Percentiles rank a stretch among this genome's conserved stretches.
phyloP scores from a whole-genome alignment of 306 rosid species.

The Carpinus viminea region DNA sequence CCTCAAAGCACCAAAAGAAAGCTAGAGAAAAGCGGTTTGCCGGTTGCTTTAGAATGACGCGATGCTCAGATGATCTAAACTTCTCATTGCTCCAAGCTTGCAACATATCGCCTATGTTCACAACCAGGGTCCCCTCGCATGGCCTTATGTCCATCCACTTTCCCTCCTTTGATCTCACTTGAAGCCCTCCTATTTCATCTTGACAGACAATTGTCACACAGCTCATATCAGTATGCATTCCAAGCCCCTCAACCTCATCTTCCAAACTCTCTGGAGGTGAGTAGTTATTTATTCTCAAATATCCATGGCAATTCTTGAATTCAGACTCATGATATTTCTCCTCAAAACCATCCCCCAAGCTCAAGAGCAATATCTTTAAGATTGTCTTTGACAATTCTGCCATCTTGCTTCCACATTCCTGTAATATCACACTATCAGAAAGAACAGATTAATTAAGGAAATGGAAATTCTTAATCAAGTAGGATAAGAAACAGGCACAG shows the following conservation, averaged over 20 bases:
- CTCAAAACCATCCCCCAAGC: conserved; percentile 65
- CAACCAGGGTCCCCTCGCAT: conserved; percentile 71
- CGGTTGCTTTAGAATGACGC: conserved; percentile 67
- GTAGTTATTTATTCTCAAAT: conserved; percentile 83
- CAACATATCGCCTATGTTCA: conserved; percentile 85
- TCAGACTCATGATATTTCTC: conserved; percentile 50
- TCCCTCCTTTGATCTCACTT: conserved; percentile 73
- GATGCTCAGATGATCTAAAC: conserved; percentile 82
- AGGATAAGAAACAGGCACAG: conserved; percentile 2
- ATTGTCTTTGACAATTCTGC: conserved; percentile 65
- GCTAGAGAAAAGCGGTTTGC: conserved; percentile 75
- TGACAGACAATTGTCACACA: conserved; percentile 78
- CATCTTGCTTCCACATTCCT: conserved; percentile 90
- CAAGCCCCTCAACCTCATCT: conserved; percentile 79
- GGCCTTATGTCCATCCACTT: conserved; percentile 84
- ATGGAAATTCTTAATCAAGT: background rate
- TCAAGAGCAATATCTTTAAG: conserved; percentile 52
- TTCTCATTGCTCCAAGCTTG: conserved; percentile 96
- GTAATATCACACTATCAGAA: conserved; percentile 61
- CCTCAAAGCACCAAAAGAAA: conserved; percentile 92
- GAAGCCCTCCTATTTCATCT: conserved; percentile 89
- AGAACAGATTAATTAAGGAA: conserved; percentile 9
- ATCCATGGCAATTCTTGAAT: conserved; percentile 80
- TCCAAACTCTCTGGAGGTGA: conserved; percentile 49
- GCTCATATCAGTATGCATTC: conserved; percentile 97